A percentile compares a stretch with the other conserved stretches of the same genome.
Evolutionary conservation across 345 rosid species (phyloP).

Genomic region (Balakata baccata): DNA sequence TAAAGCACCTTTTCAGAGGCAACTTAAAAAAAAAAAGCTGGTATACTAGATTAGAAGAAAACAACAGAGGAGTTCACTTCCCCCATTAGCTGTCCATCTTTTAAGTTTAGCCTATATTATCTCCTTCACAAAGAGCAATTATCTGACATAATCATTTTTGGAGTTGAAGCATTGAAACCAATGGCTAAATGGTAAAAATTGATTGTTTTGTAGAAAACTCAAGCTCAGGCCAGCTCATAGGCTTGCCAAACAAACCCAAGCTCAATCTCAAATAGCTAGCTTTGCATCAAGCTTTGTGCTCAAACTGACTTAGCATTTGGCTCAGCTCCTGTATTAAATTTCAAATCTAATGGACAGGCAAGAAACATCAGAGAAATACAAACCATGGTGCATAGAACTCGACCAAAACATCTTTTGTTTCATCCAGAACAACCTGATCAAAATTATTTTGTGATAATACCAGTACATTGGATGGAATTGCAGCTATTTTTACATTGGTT

Average conservation of each 20-base stretch:
- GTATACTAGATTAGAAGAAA: background rate
- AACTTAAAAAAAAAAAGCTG: no score
- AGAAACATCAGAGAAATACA: constrained; percentile 10
- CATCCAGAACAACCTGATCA: constrained; percentile 73
- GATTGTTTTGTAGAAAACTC: background rate
- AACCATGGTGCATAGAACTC: constrained; percentile 99
- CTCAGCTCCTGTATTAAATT: background rate
- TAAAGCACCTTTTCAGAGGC: background rate
- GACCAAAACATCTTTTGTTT: constrained; percentile 86
- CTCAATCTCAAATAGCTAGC: background rate
- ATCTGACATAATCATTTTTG: background rate
- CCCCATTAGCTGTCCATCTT: background rate
- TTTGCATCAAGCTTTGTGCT: background rate
- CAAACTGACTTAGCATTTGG: background rate
- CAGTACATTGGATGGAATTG: constrained; percentile 63
- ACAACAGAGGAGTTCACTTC: background rate
- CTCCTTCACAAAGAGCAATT: background rate
- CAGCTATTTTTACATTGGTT: constrained; percentile 80
- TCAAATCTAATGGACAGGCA: background rate
- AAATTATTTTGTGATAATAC: constrained; percentile 76
- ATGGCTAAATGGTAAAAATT: background rate
- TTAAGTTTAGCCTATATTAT: background rate
- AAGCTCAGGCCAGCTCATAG: background rate
- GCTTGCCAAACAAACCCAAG: background rate
- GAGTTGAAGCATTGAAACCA: background rate